phyloP scores from a whole-genome alignment of 225 moss, liverwort and hornwort genomes.

The Bryum argenteum region DNA sequence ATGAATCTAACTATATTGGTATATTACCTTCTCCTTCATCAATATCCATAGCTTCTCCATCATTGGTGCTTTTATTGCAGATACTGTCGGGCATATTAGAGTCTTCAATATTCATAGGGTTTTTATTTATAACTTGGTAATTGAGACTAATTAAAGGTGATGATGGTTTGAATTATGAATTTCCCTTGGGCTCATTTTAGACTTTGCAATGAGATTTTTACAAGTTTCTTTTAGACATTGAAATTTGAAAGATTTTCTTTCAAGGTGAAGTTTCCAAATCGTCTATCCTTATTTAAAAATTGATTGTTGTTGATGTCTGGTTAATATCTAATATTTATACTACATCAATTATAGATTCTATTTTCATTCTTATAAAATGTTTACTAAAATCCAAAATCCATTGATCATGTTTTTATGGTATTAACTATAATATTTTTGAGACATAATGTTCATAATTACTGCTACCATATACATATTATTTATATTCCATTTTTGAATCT shows the following conservation, averaged over 20 bases:
- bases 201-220: background rate
- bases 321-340: no score
- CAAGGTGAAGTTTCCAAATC: no score
- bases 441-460: no score
- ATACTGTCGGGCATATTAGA: conserved; percentile 3
- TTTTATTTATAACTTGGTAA: background rate
- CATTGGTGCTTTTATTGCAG: background rate
- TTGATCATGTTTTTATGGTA: no score
- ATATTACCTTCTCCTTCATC: conserved; percentile 23
- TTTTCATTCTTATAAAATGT: no score
- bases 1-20: background rate
- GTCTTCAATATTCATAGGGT: conserved; percentile 1
- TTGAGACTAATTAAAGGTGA: background rate
- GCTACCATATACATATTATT: no score
- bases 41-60: conserved; percentile 35
- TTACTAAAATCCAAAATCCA: no score
- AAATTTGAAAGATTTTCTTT: background rate
- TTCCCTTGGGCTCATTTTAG: background rate
- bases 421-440: no score
- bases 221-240: background rate
- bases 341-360: no score
- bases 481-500: no score
- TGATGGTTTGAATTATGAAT: background rate
- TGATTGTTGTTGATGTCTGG: no score
- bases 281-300: no score